Evolutionary conservation across 495 filamentous ascomycete species (phyloP).

Genomic region (Penicillium bovifimosum): DNA sequence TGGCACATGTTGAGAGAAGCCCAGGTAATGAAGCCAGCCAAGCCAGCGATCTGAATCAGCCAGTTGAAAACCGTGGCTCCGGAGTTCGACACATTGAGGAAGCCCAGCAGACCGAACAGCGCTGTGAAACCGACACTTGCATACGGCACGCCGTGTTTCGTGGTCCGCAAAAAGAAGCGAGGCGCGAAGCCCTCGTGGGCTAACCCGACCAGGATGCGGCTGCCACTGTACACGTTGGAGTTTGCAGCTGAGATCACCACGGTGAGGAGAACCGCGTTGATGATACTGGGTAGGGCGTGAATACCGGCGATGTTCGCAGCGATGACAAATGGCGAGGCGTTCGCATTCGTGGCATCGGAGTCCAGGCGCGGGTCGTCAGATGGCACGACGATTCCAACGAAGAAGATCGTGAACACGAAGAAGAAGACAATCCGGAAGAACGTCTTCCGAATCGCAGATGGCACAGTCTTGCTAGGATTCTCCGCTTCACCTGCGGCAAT

Average conservation of each 20-base stretch:
- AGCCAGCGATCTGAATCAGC: constrained; percentile 49
- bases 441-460: constrained; percentile 61
- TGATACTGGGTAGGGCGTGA: constrained; percentile 57
- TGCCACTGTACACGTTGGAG: constrained; percentile 68
- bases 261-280: constrained; percentile 68
- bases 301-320: constrained; percentile 57
- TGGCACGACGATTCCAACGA: constrained; percentile 61
- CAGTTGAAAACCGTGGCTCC: constrained; percentile 48
- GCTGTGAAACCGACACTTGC: constrained; percentile 39
- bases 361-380: constrained; percentile 33
- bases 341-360: constrained; percentile 44
- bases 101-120: constrained; percentile 39
- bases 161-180: constrained; percentile 39
- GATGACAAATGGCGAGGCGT: constrained; percentile 54
- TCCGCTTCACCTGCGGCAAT: constrained; percentile 66
- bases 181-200: constrained; percentile 54
- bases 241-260: constrained; percentile 65
- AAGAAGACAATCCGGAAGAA: constrained; percentile 68
- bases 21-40: constrained; percentile 60
- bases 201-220: constrained; percentile 55
- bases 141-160: constrained; percentile 41
- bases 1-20: constrained; percentile 48
- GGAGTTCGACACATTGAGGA: constrained; percentile 35
- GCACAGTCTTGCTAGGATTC: constrained; percentile 59
- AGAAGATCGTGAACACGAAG: constrained; percentile 62